Evolutionary conservation across 2,329 filamentous ascomycete genomes (phyloP), one percentile per base, ranked within the genome.

Genomic region (Ilyonectria robusta): DNA sequence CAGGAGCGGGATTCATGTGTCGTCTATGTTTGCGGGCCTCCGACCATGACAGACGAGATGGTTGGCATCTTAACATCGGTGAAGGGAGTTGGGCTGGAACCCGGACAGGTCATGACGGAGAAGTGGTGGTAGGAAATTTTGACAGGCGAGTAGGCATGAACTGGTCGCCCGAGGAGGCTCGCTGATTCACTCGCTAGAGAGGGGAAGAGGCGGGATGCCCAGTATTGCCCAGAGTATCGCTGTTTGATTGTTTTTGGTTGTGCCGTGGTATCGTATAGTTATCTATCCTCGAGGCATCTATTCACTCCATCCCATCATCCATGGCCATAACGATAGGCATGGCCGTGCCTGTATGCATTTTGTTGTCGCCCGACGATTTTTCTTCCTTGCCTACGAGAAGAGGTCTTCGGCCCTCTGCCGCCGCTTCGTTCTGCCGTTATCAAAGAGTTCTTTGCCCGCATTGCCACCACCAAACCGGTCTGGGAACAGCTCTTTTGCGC

Each of bases 391-490:
- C 62, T 79, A 94, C 68, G 86, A 84, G 77, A 94, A 95, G 70
- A 93, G 83, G 80, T 95, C 93, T 73, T 93, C 91, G 0, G 93
- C 93, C 76, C 85, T 90, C 73, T 91, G 88, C 70, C 93, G 87
- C 68, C 79, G 78, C 92, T 93, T 70, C 70, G 78, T 59, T 55
- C 75, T 71, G 26, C 71, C 29, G 89, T 75, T 69, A 83, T 89
- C 66, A 74, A 94, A 93, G 17, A 94, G 79, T 76, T 94, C 92
- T 79, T 93, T 94, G 56, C 88, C 89, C 2, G 86, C 81, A 75
- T 93, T 93, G 47, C 59, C 69, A n/a, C 69, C 70, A 29, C 83
- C 84, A 50, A 89, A 87, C 70, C 89, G 92, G 17, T 85, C 85
- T 0, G 92, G 92, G 73, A 94, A 94, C 21, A 94, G 79, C 78